These are phyloP conservation scores for Colletotrichum higginsianum DNA, from an alignment of 2,329 filamentous ascomycete species.

Conservation along the genomic window DNA sequence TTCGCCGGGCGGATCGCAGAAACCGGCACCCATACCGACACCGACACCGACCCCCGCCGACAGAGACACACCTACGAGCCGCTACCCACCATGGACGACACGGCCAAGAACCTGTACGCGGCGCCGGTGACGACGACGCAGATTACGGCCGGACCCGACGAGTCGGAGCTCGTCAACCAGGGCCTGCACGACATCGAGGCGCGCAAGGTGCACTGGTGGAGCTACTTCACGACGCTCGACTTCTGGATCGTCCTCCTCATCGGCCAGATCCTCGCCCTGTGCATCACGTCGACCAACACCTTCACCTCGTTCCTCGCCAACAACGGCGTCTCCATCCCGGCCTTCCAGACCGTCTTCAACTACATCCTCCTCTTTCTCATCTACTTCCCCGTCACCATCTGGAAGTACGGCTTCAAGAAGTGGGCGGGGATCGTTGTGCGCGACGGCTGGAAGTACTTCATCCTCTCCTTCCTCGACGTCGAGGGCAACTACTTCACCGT, in stretches of 20 bases:
- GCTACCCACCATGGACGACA: conserved; percentile 35
- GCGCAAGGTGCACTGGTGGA: conserved; percentile 71
- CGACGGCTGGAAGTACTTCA: conserved; percentile 94
- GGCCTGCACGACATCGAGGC: conserved; percentile 71
- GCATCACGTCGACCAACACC: conserved; percentile 94
- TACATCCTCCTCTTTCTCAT: conserved; percentile 87
- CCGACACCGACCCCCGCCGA: conserved; percentile 30
- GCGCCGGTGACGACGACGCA: conserved; percentile 42
- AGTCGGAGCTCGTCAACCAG: conserved; percentile 60
- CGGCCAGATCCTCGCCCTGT: conserved; percentile 88
- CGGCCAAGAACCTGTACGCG: conserved; percentile 21
- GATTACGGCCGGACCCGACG: conserved; percentile 43
- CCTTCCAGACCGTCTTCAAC: conserved; percentile 97
- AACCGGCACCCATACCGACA: conserved; percentile 13
- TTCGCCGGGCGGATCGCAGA: conserved; percentile 43
- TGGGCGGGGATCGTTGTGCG: conserved; percentile 75
- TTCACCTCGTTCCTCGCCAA: conserved; percentile 82
- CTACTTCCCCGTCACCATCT: conserved; percentile 85
- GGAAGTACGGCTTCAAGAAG: conserved; percentile 81
- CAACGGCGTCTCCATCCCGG: conserved; percentile 83
- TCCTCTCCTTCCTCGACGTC: conserved; percentile 93
- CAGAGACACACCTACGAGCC: conserved; percentile 36
- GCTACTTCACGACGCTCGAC: conserved; percentile 86
- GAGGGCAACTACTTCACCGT: conserved; percentile 99
- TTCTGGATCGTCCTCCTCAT: conserved; percentile 89